Percentiles rank a stretch among this genome's conserved stretches.
phyloP scores from a whole-genome alignment of 2,329 filamentous ascomycete species.

The Bipolaris victoriae region DNA sequence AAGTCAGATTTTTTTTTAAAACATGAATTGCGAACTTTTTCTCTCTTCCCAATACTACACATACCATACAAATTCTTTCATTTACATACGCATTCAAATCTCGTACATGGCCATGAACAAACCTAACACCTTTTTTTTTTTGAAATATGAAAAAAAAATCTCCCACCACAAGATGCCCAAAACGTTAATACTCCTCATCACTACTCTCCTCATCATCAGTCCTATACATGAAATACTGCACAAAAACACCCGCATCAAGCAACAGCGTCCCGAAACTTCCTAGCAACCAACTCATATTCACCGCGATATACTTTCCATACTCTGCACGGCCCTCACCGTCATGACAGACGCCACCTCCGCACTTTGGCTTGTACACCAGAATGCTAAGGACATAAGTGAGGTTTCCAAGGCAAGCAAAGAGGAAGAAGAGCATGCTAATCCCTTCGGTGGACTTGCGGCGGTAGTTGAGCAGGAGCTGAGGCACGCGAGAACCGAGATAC shows the following conservation, averaged over 20 bases:
- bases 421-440: constrained; percentile 90
- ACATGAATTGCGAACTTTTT: no score
- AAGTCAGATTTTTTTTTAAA: no score
- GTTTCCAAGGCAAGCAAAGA: constrained; percentile 96
- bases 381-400: constrained; percentile 92
- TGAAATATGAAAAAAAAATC: no score
- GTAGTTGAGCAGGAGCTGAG: constrained; percentile 91
- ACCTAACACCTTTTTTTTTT: no score
- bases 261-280: constrained; percentile 88
- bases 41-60: no score
- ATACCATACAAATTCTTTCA: no score
- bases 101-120: no score
- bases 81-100: no score
- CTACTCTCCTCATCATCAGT: constrained; percentile 52
- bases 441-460: constrained; percentile 91
- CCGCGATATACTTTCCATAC: constrained; percentile 82
- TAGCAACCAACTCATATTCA: constrained; percentile 89
- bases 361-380: constrained; percentile 83
- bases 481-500: constrained; percentile 87
- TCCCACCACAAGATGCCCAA: neutral
- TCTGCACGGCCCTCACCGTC: constrained; percentile 68
- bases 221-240: constrained; percentile 88
- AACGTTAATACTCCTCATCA: constrained; percentile 38
- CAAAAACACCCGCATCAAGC: constrained; percentile 84
- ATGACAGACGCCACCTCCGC: constrained; percentile 60